phyloP scores from a whole-genome alignment of 164 flowering plant species.

The Protea cynaroides region DNA sequence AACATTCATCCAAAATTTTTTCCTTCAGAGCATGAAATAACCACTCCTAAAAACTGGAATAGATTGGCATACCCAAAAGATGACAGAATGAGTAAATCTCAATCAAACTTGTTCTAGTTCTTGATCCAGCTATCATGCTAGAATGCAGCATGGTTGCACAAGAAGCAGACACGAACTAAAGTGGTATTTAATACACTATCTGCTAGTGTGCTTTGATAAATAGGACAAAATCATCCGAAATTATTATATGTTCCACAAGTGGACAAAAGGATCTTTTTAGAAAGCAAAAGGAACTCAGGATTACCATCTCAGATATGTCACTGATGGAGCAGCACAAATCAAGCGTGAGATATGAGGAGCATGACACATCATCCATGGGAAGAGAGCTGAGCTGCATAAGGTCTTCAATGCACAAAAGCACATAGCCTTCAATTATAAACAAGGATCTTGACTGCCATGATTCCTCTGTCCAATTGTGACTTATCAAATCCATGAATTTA shows the following conservation, averaged over 20 bases:
- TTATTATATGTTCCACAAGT: neutral
- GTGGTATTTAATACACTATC: neutral
- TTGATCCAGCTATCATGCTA: neutral
- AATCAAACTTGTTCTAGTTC: neutral
- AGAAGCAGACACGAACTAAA: neutral
- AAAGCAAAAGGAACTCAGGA: neutral
- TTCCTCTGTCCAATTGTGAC: slow-evolving; percentile 33
- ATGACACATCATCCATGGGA: slow-evolving; percentile 15
- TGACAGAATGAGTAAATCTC: neutral
- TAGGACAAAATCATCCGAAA: neutral
- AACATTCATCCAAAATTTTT: no score
- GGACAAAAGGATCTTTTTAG: neutral
- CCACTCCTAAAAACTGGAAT: neutral
- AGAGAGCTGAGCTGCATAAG: slow-evolving; percentile 38
- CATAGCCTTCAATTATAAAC: slow-evolving; percentile 47
- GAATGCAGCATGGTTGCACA: neutral
- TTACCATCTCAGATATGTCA: slow-evolving; percentile 65
- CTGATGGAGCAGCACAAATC: slow-evolving; percentile 54
- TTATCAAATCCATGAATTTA: neutral
- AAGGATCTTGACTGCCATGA: slow-evolving; percentile 60
- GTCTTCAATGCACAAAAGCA: slow-evolving; percentile 63
- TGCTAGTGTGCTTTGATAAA: neutral
- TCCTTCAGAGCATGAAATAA: no score
- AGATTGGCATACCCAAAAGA: neutral
- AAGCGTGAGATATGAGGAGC: slow-evolving; percentile 41